phyloP scores from a whole-genome alignment of 768 basidiomycete species.

The Lanmaoa pseudosensibilis region DNA sequence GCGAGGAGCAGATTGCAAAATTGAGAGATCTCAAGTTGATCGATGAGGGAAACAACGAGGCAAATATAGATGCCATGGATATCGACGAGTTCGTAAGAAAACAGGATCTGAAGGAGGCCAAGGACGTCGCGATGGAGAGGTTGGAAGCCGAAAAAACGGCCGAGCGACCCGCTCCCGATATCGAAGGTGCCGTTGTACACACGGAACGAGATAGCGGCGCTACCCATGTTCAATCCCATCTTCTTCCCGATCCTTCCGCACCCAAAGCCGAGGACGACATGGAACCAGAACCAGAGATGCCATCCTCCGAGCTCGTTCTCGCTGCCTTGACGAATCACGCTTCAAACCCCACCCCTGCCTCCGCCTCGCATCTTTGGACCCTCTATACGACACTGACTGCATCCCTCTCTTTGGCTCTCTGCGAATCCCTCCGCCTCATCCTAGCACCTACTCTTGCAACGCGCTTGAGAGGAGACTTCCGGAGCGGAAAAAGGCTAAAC shows the following conservation, averaged over 20 bases:
- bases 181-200: constrained; percentile 51
- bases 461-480: constrained; percentile 93
- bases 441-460: constrained; percentile 94
- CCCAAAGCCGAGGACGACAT: constrained; percentile 32
- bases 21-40: constrained; percentile 77
- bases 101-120: constrained; percentile 29
- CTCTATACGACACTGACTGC: constrained; percentile 88
- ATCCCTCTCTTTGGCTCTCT: constrained; percentile 86
- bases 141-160: constrained; percentile 31
- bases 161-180: constrained; percentile 28
- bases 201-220: constrained; percentile 19
- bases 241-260: constrained; percentile 26
- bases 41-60: constrained; percentile 53
- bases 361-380: constrained; percentile 81
- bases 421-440: constrained; percentile 95
- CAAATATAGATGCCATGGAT: constrained; percentile 47
- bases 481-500: constrained; percentile 95
- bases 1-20: constrained; percentile 79
- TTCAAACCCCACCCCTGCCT: constrained; percentile 23
- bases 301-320: constrained; percentile 23
- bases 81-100: constrained; percentile 37
- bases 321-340: constrained; percentile 18
- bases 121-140: constrained; percentile 25
- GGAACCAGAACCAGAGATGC: constrained; percentile 18
- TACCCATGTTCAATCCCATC: constrained; percentile 3